These are phyloP conservation scores for Cubamyces sp. DNA, from an alignment of 768 basidiomycete species.

Conservation along the genomic window DNA sequence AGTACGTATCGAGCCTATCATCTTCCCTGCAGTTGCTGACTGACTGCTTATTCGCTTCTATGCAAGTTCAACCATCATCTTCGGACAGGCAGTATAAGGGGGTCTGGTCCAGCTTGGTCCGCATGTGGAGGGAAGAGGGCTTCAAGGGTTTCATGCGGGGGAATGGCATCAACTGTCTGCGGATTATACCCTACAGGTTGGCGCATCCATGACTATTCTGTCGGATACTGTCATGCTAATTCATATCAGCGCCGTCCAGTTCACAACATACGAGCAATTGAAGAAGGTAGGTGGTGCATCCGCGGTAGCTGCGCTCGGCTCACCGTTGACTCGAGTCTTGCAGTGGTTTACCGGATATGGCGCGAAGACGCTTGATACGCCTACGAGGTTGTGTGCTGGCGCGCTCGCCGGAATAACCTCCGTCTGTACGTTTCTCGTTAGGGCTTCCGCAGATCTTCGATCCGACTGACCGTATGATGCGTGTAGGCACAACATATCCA, in stretches of 20 bases:
- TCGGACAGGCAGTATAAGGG: slow-evolving; percentile 75
- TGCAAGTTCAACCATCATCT: slow-evolving; percentile 85
- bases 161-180: slow-evolving; percentile 87
- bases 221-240: slow-evolving; percentile 4
- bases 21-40: background rate
- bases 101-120: slow-evolving; percentile 78
- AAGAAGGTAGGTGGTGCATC: slow-evolving; percentile 66
- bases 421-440: slow-evolving; percentile 67
- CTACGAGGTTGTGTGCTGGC: slow-evolving; percentile 81
- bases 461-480: slow-evolving; percentile 5
- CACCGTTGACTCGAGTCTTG: slow-evolving; percentile 25
- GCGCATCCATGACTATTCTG: background rate
- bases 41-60: slow-evolving; percentile 33
- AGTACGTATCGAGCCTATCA: slow-evolving; percentile 55
- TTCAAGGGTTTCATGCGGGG: slow-evolving; percentile 93
- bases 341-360: slow-evolving; percentile 76
- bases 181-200: slow-evolving; percentile 85
- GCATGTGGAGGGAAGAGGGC: slow-evolving; percentile 96
- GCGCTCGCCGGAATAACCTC: slow-evolving; percentile 93
- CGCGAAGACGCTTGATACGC: slow-evolving; percentile 81
- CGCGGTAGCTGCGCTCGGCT: slow-evolving; percentile 11
- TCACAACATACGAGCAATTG: slow-evolving; percentile 87
- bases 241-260: slow-evolving; percentile 71
- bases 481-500: slow-evolving; percentile 82
- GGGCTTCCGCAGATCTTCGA: background rate